phyloP scores from a whole-genome alignment of 2,329 filamentous ascomycete genomes.

The Arthrinium phaeospermum region DNA sequence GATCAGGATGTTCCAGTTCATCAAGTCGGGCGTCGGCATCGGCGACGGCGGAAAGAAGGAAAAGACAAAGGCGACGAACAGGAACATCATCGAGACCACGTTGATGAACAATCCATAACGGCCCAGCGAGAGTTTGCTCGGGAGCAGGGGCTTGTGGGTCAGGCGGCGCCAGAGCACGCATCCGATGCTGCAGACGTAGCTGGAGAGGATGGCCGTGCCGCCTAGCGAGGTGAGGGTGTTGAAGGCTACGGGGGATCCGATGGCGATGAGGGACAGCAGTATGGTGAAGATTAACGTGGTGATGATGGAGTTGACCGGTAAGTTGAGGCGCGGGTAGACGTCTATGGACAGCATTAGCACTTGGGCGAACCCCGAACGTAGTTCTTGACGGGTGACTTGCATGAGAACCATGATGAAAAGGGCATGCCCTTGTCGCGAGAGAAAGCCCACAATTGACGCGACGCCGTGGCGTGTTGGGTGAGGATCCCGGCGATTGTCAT shows the following conservation, averaged over 20 bases:
- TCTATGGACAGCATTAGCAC: constrained; percentile 22
- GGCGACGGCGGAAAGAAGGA: constrained; percentile 55
- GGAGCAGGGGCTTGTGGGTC: constrained; percentile 39
- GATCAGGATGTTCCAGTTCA: constrained; percentile 19
- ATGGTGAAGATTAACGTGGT: constrained; percentile 36
- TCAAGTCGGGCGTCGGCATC: not conserved
- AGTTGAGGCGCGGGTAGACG: constrained; percentile 31
- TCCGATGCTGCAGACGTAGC: constrained; percentile 41
- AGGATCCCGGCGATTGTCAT: constrained; percentile 34
- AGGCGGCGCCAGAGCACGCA: constrained; percentile 42
- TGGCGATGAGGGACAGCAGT: constrained; percentile 41
- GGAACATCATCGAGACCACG: constrained; percentile 57
- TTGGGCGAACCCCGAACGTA: not conserved
- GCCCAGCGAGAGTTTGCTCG: constrained; percentile 49
- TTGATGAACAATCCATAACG: constrained; percentile 49
- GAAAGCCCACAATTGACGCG: constrained; percentile 40
- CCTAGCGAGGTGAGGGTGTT: constrained; percentile 43
- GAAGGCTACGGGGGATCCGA: constrained; percentile 42
- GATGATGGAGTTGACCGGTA: constrained; percentile 41
- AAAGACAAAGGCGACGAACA: constrained; percentile 56
- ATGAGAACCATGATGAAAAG: constrained; percentile 36
- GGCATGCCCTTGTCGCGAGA: constrained; percentile 44
- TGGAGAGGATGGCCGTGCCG: constrained; percentile 38
- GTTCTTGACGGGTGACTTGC: constrained; percentile 1
- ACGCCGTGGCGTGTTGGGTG: constrained; percentile 37